Evolutionary conservation across 2,329 filamentous ascomycete genomes (phyloP), one percentile per base, ranked within the genome.

Genomic region (Ophiocordyceps camponoti-leonardi): DNA sequence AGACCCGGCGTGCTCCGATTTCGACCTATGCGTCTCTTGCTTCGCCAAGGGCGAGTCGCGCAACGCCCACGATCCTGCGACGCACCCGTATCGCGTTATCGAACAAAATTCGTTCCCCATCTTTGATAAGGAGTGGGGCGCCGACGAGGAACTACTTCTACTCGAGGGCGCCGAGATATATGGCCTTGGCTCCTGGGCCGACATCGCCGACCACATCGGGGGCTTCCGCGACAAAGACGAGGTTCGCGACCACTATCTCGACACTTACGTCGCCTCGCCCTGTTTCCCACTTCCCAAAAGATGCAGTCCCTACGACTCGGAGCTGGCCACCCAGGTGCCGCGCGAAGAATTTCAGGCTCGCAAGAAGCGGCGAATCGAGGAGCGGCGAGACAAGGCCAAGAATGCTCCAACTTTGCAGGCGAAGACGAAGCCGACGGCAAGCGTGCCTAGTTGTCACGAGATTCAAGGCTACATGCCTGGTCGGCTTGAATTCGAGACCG

Each of bases 391-490:
- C 50, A 81, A 79, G 1, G 83, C 85, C 40, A 94, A 92, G 63
- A 83, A 83, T 49, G 84, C 86, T 10, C 79, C 86, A 1, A 81
- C 86, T 1, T 73, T 87, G 35, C 84, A 86, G 22, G 86, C 90
- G 1, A 94, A 95, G 64, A 88, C 90, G 54, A 96, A 96, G 58
- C 92, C 92, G 0, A 96, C 90, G 0, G 88, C 88, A 10, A 94
- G 85, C 67, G 87, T 95, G 3, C 92, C 92, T 0, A 83, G 87
- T 31, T 98, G 92, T 61, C 92, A 98, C 67, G 92, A 98, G 63
- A 92, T 98, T 35, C 87, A 95, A 63, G 92, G 92, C 3, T 98
- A 94, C 61, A 98, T 98, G 92, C 92, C 92, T 3, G 92, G 92
- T 41, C 86, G 92, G 39, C 65, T 98, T 51, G 92, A 98, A 58